Conservation (phyloP, 768 basidiomycete genomes). For the Tylopilus cervinicoccineus region DNA sequence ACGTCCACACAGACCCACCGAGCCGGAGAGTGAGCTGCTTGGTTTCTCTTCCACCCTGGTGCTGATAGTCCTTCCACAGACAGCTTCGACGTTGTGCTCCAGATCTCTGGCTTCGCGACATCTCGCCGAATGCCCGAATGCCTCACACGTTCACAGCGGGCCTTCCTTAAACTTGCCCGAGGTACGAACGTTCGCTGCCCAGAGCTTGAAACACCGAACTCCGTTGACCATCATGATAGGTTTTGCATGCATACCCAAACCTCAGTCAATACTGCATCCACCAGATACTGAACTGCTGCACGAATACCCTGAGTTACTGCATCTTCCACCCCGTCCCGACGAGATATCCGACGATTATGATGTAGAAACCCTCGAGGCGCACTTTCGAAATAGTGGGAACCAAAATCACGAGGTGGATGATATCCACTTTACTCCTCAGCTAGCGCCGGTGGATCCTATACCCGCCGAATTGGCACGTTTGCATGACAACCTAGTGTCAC, state of each 20-base stretch:
- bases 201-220: not conserved
- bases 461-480: constrained; percentile 44
- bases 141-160: constrained; percentile 68
- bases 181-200: constrained; percentile 36
- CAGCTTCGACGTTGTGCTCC: constrained; percentile 68
- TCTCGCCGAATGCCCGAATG: constrained; percentile 54
- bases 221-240: constrained; percentile 38
- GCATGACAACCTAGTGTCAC: constrained; percentile 72
- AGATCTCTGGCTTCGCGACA: constrained; percentile 74
- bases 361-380: constrained; percentile 50
- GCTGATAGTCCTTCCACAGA: constrained; percentile 26
- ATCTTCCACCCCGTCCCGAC: constrained; percentile 52
- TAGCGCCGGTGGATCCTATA: constrained; percentile 19
- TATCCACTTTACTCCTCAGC: constrained; percentile 12
- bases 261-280: constrained; percentile 28
- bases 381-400: constrained; percentile 35
- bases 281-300: constrained; percentile 28
- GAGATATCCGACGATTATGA: constrained; percentile 62
- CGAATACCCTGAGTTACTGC: constrained; percentile 27
- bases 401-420: constrained; percentile 21
- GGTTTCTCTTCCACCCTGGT: not conserved
- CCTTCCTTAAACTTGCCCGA: constrained; percentile 76
- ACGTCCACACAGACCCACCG: constrained; percentile 34
- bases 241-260: constrained; percentile 70
- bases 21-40: constrained; percentile 25